Evolutionary conservation across 225 moss, liverwort and hornwort genomes (phyloP).

Genomic region (Marchantia paleacea): DNA sequence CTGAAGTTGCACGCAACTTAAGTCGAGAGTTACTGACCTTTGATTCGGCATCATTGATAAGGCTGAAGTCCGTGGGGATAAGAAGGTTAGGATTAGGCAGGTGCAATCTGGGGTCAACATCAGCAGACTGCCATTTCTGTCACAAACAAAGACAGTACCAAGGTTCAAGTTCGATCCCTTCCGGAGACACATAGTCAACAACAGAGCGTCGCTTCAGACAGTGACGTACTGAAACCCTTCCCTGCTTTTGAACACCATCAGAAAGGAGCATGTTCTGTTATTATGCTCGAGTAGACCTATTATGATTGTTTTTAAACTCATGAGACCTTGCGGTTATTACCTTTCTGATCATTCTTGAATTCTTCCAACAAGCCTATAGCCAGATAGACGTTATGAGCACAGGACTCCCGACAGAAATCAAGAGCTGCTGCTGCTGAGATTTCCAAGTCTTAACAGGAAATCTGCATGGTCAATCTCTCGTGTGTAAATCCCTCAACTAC

Average conservation of each 20-base stretch:
- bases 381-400: neutral
- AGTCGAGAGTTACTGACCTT: slow-evolving; percentile 27
- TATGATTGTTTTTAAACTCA: neutral
- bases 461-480: neutral
- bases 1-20: neutral
- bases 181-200: neutral
- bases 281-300: neutral
- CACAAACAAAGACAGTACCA: slow-evolving; percentile 3
- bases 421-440: neutral
- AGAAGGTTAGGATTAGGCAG: slow-evolving; percentile 72
- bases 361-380: neutral
- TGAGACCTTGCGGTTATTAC: neutral
- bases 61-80: slow-evolving; percentile 75
- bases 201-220: neutral
- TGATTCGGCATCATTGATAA: slow-evolving; percentile 47
- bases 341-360: neutral
- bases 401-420: neutral
- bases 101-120: slow-evolving; percentile 59
- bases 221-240: neutral
- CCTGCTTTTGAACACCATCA: neutral
- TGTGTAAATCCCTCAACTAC: neutral
- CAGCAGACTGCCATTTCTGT: slow-evolving; percentile 61
- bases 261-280: neutral
- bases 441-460: neutral
- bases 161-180: slow-evolving; percentile 6